These are phyloP conservation scores for Tolypocladium sp. DNA, from an alignment of 2,329 filamentous ascomycete species.

Conservation along the genomic window DNA sequence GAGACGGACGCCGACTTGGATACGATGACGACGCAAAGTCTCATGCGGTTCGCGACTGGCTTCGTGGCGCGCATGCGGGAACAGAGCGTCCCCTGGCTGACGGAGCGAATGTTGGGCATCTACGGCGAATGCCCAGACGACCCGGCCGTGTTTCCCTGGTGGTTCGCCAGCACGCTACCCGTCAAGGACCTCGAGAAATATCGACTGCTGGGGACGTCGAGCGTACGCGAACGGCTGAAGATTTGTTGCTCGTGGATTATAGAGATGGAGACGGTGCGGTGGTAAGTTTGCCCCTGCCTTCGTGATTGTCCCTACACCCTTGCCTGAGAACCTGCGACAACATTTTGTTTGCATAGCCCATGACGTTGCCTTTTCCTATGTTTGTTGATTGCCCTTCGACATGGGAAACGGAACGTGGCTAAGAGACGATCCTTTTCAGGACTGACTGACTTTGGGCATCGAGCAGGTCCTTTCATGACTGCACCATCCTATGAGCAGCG, in stretches of 20 bases:
- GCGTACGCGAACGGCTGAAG: slow-evolving; percentile 73
- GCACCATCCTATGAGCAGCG: slow-evolving; percentile 18
- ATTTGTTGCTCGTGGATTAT: slow-evolving; percentile 73
- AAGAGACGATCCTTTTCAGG: slow-evolving; percentile 7
- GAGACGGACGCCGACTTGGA: slow-evolving; percentile 9
- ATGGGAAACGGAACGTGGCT: not conserved
- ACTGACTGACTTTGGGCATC: slow-evolving; percentile 14
- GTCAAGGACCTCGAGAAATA: slow-evolving; percentile 75
- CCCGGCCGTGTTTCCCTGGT: slow-evolving; percentile 74
- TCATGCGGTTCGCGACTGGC: slow-evolving; percentile 55
- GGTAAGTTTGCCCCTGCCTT: slow-evolving; percentile 43
- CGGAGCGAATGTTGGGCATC: slow-evolving; percentile 59
- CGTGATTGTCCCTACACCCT: not conserved
- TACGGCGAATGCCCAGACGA: slow-evolving; percentile 74
- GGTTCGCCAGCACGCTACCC: slow-evolving; percentile 77
- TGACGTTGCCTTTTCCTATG: not conserved
- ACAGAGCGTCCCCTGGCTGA: slow-evolving; percentile 65
- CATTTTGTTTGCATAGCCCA: not conserved
- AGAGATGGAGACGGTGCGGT: slow-evolving; percentile 59
- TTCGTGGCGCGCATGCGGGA: slow-evolving; percentile 64
- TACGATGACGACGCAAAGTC: slow-evolving; percentile 56
- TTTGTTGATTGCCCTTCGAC: not conserved
- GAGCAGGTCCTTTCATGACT: slow-evolving; percentile 20
- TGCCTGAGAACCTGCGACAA: not conserved
- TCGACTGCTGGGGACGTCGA: slow-evolving; percentile 59